Evolutionary conservation across 2,329 filamentous ascomycete genomes (phyloP), one percentile per base, ranked within the genome.

Genomic region (Fusarium humuli): DNA sequence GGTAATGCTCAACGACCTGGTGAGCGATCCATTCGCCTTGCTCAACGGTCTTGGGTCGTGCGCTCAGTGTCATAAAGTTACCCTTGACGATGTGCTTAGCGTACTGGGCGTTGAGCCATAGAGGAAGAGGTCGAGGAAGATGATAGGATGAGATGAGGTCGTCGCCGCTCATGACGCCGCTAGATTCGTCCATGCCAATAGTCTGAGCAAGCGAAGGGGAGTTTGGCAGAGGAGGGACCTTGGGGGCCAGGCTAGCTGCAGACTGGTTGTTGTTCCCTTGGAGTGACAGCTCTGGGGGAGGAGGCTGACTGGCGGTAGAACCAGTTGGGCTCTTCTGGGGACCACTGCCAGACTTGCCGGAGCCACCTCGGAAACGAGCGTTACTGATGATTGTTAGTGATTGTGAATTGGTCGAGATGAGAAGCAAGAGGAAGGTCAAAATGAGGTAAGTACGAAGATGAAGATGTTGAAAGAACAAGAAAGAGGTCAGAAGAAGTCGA

Each of bases 51-150:
- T 95, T 94, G 27, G 95, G 95, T 78, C 94, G 92, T 53, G 94
- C 94, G 76, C 95, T 97, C 67, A 98, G 83, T n/a, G 95, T 98
- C 91, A 97, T 94, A 78, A 98, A 98, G 83, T 98, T 98, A 60
- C 95, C 95, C 84, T 96, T 97, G 77, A 98, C 94, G 72, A 97
- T 97, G 77, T 97, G 90, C 78, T 92, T 93, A 61, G 92, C 91
- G 77, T 93, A 92, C 70, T 89, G 84, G 54, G 91, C 87, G 76
- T 92, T 91, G 75, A 94, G 88, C 89, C 92, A 94, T 47, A 76
- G 67, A 42, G 92, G 92, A 64, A 90, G 83, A 32, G 88, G 87
- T 42, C 88, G 86, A 63, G 91, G 91, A 64, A 92, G 83, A 73
- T 91, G 88, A 76, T 90, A 90, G 14, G 83, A 83, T 72, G 83